Evolutionary conservation across 352 stramenopile genomes (phyloP).

Genomic region (Phytophthora foliorum): DNA sequence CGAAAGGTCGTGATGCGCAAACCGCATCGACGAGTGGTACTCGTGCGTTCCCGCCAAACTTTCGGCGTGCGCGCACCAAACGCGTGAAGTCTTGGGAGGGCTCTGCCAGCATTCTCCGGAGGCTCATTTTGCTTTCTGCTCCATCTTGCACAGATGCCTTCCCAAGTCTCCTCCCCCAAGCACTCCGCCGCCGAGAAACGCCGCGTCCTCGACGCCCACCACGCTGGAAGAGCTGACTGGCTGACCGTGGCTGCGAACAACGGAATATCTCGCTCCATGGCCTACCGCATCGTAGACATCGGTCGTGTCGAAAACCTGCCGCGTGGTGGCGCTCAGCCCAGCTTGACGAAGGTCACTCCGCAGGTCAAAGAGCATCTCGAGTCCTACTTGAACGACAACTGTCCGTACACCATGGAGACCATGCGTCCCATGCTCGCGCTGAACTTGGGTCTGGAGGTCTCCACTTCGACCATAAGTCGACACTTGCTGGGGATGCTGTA

Average conservation of each 20-base stretch:
- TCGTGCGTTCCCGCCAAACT: no score
- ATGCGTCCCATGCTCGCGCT: not conserved
- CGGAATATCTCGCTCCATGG: not conserved
- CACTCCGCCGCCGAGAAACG: slow-evolving; percentile 1
- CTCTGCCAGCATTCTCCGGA: no score
- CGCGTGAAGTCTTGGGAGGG: no score
- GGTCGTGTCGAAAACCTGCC: not conserved
- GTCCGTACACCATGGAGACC: not conserved
- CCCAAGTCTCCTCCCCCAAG: not conserved
- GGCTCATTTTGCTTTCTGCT: no score
- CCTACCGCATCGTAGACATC: not conserved
- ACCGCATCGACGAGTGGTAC: no score
- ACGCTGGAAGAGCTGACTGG: not conserved
- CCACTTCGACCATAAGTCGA: not conserved
- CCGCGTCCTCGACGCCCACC: not conserved
- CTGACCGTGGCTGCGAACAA: not conserved
- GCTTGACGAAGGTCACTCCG: not conserved
- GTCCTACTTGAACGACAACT: not conserved
- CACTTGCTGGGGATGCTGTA: slow-evolving; percentile 3
- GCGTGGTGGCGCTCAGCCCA: not conserved
- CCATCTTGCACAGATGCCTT: not conserved
- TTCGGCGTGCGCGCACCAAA: no score
- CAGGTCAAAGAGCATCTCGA: not conserved
- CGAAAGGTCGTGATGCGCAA: no score
- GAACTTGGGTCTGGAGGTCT: not conserved